phyloP scores from a whole-genome alignment of 129 eudicot species.

The Silybum marianum region DNA sequence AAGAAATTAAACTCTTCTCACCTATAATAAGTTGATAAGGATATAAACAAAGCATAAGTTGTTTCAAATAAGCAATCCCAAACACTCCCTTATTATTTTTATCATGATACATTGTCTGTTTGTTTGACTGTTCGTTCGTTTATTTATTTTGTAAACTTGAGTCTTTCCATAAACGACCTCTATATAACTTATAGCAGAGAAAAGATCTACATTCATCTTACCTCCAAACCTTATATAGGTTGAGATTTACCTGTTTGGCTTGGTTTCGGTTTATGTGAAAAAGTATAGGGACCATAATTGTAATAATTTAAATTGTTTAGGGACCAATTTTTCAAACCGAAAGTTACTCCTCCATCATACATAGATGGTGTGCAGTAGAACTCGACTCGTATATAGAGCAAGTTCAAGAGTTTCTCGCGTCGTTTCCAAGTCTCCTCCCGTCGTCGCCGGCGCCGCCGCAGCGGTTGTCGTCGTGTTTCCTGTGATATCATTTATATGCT shows the following conservation, averaged over 20 bases:
- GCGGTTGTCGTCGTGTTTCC: background rate
- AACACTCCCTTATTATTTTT: too few species aligned
- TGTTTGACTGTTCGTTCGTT: too few species aligned
- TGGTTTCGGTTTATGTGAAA: background rate
- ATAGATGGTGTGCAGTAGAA: background rate
- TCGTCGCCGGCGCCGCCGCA: background rate
- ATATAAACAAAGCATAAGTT: too few species aligned
- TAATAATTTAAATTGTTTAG: background rate
- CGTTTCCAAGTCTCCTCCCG: constrained; percentile 1
- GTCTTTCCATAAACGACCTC: too few species aligned
- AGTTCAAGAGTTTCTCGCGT: background rate
- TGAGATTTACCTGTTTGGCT: background rate
- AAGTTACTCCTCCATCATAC: background rate
- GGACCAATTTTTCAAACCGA: background rate
- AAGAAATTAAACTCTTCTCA: too few species aligned
- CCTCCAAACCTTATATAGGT: background rate
- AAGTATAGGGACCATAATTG: background rate
- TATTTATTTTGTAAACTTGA: too few species aligned
- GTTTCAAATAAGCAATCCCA: too few species aligned
- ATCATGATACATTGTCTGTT: too few species aligned
- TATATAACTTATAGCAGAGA: too few species aligned
- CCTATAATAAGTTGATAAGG: too few species aligned
- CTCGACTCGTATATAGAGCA: background rate
- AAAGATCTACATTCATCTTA: background rate
- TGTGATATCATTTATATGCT: background rate